Conservation (phyloP, 2,329 filamentous ascomycete species). For the Didymella keratinophila region DNA sequence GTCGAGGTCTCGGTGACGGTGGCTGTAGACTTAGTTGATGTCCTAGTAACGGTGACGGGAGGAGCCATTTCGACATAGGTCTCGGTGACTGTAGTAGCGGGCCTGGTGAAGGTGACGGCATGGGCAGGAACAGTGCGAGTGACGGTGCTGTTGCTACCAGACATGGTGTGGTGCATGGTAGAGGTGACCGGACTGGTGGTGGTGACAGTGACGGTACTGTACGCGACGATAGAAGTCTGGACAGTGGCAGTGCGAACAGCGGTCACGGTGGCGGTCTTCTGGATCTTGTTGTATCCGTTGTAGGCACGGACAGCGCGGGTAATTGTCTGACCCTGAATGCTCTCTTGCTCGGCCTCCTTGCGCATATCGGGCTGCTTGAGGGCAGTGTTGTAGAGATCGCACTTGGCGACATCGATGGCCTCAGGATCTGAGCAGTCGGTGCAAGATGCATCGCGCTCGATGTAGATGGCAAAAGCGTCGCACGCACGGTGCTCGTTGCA, state of each 20-base stretch:
- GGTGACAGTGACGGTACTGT: background rate
- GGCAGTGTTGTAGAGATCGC: conserved; percentile 1
- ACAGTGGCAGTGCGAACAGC: background rate
- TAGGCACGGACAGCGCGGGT: conserved; percentile 2
- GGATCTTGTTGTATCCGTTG: conserved; percentile 3
- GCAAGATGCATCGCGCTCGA: conserved; percentile 1
- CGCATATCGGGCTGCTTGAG: background rate
- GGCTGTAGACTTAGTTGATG: too few relatives aligned
- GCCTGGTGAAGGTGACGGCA: background rate
- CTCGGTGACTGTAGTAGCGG: background rate
- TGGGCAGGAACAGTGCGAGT: background rate
- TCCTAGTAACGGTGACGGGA: too few relatives aligned
- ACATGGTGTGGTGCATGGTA: background rate
- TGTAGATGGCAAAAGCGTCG: conserved; percentile 1
- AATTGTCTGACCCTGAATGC: background rate
- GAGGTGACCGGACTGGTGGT: background rate
- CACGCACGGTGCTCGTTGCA: conserved; percentile 4
- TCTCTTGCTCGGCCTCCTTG: background rate
- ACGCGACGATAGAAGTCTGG: background rate
- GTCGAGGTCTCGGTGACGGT: background rate
- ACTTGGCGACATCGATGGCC: background rate
- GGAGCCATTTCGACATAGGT: background rate
- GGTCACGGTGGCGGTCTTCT: background rate
- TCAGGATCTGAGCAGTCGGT: background rate
- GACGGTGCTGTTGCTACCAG: background rate